Conservation (phyloP, 805 yeast genomes). For the Candida ficus region DNA sequence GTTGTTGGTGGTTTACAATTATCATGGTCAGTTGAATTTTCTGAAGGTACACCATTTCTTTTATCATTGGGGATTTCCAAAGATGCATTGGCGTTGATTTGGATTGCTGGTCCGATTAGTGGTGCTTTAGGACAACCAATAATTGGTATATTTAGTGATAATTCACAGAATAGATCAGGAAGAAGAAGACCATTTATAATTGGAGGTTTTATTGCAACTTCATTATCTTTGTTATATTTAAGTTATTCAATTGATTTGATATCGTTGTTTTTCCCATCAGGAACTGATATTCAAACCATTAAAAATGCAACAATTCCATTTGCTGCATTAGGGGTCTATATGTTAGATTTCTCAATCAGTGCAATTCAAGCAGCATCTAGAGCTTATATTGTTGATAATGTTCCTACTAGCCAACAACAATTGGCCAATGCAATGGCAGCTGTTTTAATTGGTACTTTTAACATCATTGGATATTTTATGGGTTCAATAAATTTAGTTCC, state of each 20-base stretch:
- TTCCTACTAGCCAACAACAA: constrained; percentile 52
- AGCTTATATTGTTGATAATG: constrained; percentile 58
- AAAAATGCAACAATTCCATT: constrained; percentile 36
- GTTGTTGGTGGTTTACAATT: constrained; percentile 55
- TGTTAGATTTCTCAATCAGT: constrained; percentile 52
- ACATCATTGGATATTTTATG: constrained; percentile 50
- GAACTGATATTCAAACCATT: constrained; percentile 19
- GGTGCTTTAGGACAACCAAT: constrained; percentile 63
- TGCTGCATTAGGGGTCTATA: constrained; percentile 49
- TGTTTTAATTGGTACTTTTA: constrained; percentile 54
- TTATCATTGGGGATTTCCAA: constrained; percentile 60
- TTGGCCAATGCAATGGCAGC: constrained; percentile 65
- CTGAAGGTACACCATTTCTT: constrained; percentile 57
- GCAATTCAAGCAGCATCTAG: constrained; percentile 57
- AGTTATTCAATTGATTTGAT: constrained; percentile 42
- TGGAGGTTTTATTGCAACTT: constrained; percentile 47
- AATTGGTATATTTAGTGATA: constrained; percentile 54
- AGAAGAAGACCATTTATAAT: constrained; percentile 54
- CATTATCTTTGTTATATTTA: constrained; percentile 37
- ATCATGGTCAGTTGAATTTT: constrained; percentile 63
- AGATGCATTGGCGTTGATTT: constrained; percentile 47
- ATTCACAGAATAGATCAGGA: constrained; percentile 39
- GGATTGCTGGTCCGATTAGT: constrained; percentile 65
- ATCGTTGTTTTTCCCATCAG: constrained; percentile 25
- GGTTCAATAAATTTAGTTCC: constrained; percentile 42